Evolutionary conservation across 306 rosid species (phyloP).

Genomic region (Vigna angularis): DNA sequence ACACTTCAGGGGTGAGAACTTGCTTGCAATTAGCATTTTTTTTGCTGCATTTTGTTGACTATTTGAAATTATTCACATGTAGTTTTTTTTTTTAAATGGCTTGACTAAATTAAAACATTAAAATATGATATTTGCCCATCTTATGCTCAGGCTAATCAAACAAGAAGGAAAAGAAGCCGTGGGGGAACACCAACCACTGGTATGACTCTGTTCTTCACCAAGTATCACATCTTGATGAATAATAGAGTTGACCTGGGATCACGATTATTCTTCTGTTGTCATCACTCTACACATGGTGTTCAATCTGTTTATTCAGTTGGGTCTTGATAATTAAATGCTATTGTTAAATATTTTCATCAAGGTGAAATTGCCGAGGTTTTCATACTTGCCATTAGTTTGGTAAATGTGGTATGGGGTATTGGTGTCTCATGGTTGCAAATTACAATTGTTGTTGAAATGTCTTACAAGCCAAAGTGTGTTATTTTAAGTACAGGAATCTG

Average conservation of each 20-base stretch:
- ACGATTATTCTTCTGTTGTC: slow-evolving; percentile 27
- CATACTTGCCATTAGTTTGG: background rate
- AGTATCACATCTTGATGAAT: slow-evolving; percentile 51
- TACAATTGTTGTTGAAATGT: slow-evolving; percentile 12
- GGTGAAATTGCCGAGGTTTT: slow-evolving; percentile 20
- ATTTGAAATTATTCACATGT: slow-evolving; percentile 32
- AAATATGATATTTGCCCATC: slow-evolving; percentile 43
- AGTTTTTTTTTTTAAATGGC: slow-evolving; percentile 31
- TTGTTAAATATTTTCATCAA: slow-evolving; percentile 5
- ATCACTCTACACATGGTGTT: slow-evolving; percentile 36
- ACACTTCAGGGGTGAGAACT: slow-evolving; percentile 72
- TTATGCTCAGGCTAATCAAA: slow-evolving; percentile 73
- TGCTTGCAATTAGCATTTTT: slow-evolving; percentile 17
- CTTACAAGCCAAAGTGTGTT: background rate
- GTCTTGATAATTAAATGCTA: slow-evolving; percentile 34
- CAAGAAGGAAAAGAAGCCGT: slow-evolving; percentile 78
- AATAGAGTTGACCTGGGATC: slow-evolving; percentile 47
- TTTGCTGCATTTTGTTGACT: slow-evolving; percentile 29
- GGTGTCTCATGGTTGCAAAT: slow-evolving; percentile 27
- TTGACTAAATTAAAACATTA: slow-evolving; percentile 38
- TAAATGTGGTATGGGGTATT: slow-evolving; percentile 7
- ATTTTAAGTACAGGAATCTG: background rate
- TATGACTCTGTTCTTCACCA: slow-evolving; percentile 62
- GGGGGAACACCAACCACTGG: slow-evolving; percentile 83
- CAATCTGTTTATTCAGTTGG: slow-evolving; percentile 40